Evolutionary conservation across 768 basidiomycete species (phyloP).

Genomic region (Terana coerulea): DNA sequence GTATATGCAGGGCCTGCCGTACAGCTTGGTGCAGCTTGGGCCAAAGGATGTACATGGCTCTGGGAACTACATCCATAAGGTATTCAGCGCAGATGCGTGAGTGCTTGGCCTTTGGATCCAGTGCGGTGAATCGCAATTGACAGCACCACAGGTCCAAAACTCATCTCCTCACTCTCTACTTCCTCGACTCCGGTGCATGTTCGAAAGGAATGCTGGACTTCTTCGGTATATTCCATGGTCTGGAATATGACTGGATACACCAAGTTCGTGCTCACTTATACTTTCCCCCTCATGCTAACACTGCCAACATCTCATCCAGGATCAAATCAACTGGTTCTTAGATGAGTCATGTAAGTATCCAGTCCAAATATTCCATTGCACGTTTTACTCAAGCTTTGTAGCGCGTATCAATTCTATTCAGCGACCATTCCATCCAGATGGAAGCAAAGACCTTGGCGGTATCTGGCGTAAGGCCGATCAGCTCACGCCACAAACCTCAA

Average conservation of each 20-base stretch:
- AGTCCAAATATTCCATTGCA: neutral
- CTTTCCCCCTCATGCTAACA: neutral
- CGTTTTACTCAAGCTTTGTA: slow-evolving; percentile 14
- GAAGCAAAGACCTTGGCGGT: slow-evolving; percentile 60
- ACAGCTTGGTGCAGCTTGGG: slow-evolving; percentile 76
- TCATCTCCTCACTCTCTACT: slow-evolving; percentile 87
- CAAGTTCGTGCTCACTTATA: slow-evolving; percentile 38
- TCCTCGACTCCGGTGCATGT: slow-evolving; percentile 86
- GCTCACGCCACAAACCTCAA: slow-evolving; percentile 47
- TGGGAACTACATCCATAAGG: slow-evolving; percentile 88
- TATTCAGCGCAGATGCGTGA: slow-evolving; percentile 80
- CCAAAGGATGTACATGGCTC: slow-evolving; percentile 84
- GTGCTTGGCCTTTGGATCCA: too few species aligned
- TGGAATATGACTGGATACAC: slow-evolving; percentile 85
- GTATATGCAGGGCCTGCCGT: slow-evolving; percentile 77
- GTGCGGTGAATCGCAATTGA: too few species aligned
- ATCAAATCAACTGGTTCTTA: slow-evolving; percentile 90
- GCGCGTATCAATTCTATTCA: slow-evolving; percentile 68
- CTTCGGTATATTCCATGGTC: slow-evolving; percentile 60
- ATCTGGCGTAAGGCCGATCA: slow-evolving; percentile 69
- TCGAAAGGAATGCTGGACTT: slow-evolving; percentile 55
- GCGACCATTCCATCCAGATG: slow-evolving; percentile 82
- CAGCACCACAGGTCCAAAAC: slow-evolving; percentile 63
- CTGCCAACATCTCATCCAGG: slow-evolving; percentile 30
- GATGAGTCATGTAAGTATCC: slow-evolving; percentile 58